Percentiles rank a stretch among this genome's conserved stretches.
Conservation (phyloP, 2,329 filamentous ascomycete genomes). For the Hypoxylon sp. region DNA sequence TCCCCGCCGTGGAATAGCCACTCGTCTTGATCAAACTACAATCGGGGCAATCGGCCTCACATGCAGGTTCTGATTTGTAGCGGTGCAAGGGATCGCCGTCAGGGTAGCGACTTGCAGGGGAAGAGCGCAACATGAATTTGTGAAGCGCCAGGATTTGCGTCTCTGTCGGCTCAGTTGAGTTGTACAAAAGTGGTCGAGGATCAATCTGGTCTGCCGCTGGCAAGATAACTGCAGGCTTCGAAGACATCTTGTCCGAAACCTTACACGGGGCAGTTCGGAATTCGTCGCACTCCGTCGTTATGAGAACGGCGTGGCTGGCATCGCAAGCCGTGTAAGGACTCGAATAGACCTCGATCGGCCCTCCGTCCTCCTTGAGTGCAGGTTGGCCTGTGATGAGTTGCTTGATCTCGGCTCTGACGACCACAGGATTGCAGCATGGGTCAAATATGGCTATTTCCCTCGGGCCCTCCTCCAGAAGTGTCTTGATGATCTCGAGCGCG, state of each 20-base stretch:
- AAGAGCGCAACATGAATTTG: conserved; percentile 58
- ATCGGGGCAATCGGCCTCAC: conserved; percentile 62
- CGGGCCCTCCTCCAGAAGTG: conserved; percentile 73
- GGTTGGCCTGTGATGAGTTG: conserved; percentile 54
- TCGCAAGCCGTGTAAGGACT: conserved; percentile 64
- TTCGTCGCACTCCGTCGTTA: conserved; percentile 69
- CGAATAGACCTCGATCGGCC: conserved; percentile 61
- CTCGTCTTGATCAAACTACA: conserved; percentile 59
- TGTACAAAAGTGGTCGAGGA: conserved; percentile 59
- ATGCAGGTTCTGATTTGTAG: conserved; percentile 60
- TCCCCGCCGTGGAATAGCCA: conserved; percentile 58
- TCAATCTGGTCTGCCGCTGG: conserved; percentile 49
- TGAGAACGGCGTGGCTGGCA: conserved; percentile 63
- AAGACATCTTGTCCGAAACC: background rate
- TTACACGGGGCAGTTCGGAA: conserved; percentile 57
- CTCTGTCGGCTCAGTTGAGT: conserved; percentile 56
- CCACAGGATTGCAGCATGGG: conserved; percentile 68
- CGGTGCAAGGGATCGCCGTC: conserved; percentile 60
- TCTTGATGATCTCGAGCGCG: conserved; percentile 75
- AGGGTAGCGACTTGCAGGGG: conserved; percentile 36
- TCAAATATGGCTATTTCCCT: conserved; percentile 77
- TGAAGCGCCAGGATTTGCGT: conserved; percentile 63
- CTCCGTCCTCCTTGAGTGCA: conserved; percentile 54
- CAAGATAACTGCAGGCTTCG: background rate
- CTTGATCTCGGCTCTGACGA: conserved; percentile 65